These are phyloP conservation scores for Neospermospora avenae DNA, from an alignment of 2,329 filamentous ascomycete species.

Conservation along the genomic window DNA sequence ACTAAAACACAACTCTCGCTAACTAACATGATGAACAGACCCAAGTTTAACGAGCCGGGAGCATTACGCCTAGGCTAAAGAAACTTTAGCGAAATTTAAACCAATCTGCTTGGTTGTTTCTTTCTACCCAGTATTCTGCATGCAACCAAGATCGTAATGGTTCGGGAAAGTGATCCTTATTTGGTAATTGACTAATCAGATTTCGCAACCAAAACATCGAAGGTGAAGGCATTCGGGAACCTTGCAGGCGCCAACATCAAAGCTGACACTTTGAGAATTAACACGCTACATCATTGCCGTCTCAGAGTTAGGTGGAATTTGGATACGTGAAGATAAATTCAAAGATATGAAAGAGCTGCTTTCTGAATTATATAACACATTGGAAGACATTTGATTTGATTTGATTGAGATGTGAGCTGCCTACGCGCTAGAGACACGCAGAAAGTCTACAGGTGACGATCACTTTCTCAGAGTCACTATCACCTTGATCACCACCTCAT, in stretches of 20 bases:
- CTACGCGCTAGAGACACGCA: not conserved
- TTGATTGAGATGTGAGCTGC: not conserved
- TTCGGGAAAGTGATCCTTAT: not conserved
- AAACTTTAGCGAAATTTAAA: not conserved
- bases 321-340: not conserved
- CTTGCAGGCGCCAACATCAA: not conserved
- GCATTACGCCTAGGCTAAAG: not conserved
- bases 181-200: constrained; percentile 1
- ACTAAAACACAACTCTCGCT: not conserved
- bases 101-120: not conserved
- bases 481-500: not conserved
- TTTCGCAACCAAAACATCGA: not conserved
- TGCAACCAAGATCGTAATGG: not conserved
- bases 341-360: not conserved
- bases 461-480: not conserved
- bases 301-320: not conserved
- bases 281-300: constrained; percentile 3
- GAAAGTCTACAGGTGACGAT: not conserved
- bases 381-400: not conserved
- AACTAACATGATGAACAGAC: not conserved
- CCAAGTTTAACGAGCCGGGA: not conserved
- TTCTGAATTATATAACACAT: not conserved
- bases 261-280: constrained; percentile 5
- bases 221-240: not conserved
- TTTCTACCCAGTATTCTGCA: constrained; percentile 1